Base-by-base conservation (phyloP, 164 flowering plant genomes). In the Nelumbo lutea region DNA sequence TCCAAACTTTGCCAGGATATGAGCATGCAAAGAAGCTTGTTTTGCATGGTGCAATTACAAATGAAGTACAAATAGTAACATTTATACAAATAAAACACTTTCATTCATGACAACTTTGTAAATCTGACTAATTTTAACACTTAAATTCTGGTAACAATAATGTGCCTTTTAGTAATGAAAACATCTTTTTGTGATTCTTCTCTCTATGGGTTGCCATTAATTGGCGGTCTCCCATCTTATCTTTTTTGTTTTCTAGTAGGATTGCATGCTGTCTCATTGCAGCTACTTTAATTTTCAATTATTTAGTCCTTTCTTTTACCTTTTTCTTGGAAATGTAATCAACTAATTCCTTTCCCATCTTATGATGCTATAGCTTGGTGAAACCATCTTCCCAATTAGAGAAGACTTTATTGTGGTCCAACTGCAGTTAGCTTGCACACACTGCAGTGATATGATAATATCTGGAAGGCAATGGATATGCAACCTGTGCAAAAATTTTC, bases 321-420 rank as follows among this genome's bases (percentile, higher is more conserved):
- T 8, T n/a, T 46, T 61, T 2, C 13, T 62, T 43, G 14, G 47
- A 5, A 43, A 45, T 58, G 14, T 41, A 64, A 56, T 50, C 45
- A 57, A 1, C 6, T 65, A 43, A 9, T 45, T 3, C 38, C 53
- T 42, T 62, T 62, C 55, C 5, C 40, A 1, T 56, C 5, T 67
- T 55, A 4, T 51, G 58, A 9, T 65, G 45, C 13, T 56, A 67
- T 64, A 86, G 93, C 74, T 88, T 64, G 86, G 84, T 4, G 70
- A 83, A 57, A 65, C 51, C 9, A 79, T 88, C 11, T 68, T 38
- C 9, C 79, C 79, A 0, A 27, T 46, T 15, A 88, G 83, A 76
- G 87, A 88, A 66, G 82, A 85, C 50, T 87, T 86, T 59, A 73
- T 87, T 3, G 52, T 88, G 50, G 83, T 80, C n/a, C 81, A 77